These are phyloP conservation scores for Udeniomyces megalosporus DNA, from an alignment of 768 basidiomycete genomes.

Conservation along the genomic window DNA sequence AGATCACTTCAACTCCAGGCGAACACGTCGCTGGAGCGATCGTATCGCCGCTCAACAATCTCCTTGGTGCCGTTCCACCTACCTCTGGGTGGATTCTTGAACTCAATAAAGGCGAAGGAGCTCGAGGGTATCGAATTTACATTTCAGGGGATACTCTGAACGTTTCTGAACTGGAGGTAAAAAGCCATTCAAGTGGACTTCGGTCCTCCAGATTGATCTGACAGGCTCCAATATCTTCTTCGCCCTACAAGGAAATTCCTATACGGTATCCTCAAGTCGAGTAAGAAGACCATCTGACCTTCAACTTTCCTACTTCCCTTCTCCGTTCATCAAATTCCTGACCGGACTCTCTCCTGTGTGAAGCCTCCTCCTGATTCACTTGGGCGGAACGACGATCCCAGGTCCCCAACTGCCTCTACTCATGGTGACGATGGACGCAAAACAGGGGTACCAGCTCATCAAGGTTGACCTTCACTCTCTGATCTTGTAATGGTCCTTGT, in stretches of 20 bases:
- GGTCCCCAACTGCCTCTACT: conserved; percentile 21
- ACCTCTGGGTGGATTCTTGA: conserved; percentile 27
- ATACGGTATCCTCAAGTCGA: conserved; percentile 27
- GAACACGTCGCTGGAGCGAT: conserved; percentile 26
- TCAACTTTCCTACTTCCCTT: no score
- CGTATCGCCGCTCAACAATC: conserved; percentile 21
- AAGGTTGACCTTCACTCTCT: not conserved
- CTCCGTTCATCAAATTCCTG: no score
- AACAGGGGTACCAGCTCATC: conserved; percentile 27
- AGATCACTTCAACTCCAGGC: conserved; percentile 25
- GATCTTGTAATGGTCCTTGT: not conserved
- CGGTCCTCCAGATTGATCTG: not conserved
- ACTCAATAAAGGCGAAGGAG: conserved; percentile 15
- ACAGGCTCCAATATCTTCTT: no score
- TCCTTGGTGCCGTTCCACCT: conserved; percentile 24
- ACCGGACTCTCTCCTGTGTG: no score
- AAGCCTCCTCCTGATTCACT: conserved; percentile 26
- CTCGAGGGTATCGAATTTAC: conserved; percentile 24
- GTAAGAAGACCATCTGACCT: no score
- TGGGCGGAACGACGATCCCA: conserved; percentile 30
- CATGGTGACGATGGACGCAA: conserved; percentile 30
- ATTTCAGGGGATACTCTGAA: conserved; percentile 30
- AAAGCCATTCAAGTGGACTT: no score
- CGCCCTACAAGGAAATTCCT: conserved; percentile 26
- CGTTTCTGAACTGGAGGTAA: conserved; percentile 26